A percentile compares a stretch with the other conserved stretches of the same genome.
Conservation (phyloP, 1,139 yeast species). For the Fermentozyma sake region DNA sequence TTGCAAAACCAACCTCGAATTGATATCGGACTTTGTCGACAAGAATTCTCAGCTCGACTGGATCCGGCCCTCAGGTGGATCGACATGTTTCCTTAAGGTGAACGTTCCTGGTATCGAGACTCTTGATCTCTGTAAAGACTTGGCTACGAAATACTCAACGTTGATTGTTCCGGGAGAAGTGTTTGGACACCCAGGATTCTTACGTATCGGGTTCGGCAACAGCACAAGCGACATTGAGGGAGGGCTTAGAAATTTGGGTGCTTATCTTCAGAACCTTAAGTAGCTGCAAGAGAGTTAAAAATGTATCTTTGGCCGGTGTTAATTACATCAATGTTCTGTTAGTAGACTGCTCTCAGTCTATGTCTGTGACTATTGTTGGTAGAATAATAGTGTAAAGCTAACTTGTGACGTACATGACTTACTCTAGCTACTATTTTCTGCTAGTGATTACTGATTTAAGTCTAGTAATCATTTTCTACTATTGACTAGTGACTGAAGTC, state of each 20-base stretch:
- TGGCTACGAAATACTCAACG: conserved; percentile 31
- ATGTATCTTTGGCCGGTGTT: too few relatives aligned
- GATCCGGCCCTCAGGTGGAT: conserved; percentile 47
- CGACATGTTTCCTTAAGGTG: conserved; percentile 42
- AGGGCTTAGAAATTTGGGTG: conserved; percentile 5
- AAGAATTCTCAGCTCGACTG: conserved; percentile 30
- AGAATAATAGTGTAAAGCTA: too few relatives aligned
- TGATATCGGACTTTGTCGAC: conserved; percentile 31
- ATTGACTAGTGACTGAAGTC: too few relatives aligned
- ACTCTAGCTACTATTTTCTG: too few relatives aligned
- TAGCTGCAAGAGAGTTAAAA: too few relatives aligned
- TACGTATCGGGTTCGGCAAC: conserved; percentile 54
- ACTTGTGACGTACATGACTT: too few relatives aligned
- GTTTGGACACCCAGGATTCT: conserved; percentile 37
- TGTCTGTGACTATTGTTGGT: too few relatives aligned
- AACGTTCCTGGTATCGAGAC: conserved; percentile 25
- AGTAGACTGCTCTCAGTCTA: too few relatives aligned
- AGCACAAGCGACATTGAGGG: conserved; percentile 17
- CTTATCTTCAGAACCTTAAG: conserved; percentile 1
- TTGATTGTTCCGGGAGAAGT: conserved; percentile 52
- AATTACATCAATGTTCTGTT: too few relatives aligned
- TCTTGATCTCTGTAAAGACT: conserved; percentile 26
- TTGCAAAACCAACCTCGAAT: conserved; percentile 32
- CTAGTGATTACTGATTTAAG: too few relatives aligned
- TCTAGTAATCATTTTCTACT: too few relatives aligned